These are phyloP conservation scores for Misopates orontium DNA, from an alignment of 257 asterid genomes.

Conservation along the genomic window DNA sequence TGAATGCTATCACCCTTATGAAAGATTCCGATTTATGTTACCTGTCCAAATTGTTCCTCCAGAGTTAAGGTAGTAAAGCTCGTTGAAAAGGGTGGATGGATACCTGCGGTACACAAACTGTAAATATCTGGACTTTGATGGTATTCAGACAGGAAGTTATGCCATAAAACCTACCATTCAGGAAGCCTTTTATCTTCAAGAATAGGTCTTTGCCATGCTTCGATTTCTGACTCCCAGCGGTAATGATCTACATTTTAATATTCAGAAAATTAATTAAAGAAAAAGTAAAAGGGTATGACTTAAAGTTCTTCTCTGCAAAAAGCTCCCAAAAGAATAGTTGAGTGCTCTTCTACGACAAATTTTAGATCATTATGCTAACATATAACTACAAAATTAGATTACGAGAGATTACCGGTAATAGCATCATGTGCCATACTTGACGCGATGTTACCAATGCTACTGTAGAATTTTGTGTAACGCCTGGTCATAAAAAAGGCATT, in stretches of 20 bases:
- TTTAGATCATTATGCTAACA: background rate
- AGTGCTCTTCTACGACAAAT: slow-evolving; percentile 2
- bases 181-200: slow-evolving; percentile 90
- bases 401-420: slow-evolving; percentile 58
- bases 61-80: slow-evolving; percentile 86
- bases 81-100: slow-evolving; percentile 88
- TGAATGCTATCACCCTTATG: slow-evolving; percentile 21
- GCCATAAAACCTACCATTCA: slow-evolving; percentile 61
- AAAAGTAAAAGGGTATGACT: background rate
- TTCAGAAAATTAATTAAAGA: background rate
- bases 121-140: background rate
- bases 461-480: slow-evolving; percentile 87
- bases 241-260: slow-evolving; percentile 49
- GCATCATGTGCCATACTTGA: slow-evolving; percentile 83
- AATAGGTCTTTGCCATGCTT: slow-evolving; percentile 92
- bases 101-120: slow-evolving; percentile 60
- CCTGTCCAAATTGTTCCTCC: slow-evolving; percentile 99
- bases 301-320: background rate
- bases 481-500: slow-evolving; percentile 46
- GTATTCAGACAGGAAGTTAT: slow-evolving; percentile 17
- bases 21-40: slow-evolving; percentile 28
- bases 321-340: background rate
- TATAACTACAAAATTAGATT: background rate
- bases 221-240: slow-evolving; percentile 86
- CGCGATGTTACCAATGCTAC: slow-evolving; percentile 62